Evolutionary conservation across 495 filamentous ascomycete genomes (phyloP).

Genomic region (Xylaria acuta): DNA sequence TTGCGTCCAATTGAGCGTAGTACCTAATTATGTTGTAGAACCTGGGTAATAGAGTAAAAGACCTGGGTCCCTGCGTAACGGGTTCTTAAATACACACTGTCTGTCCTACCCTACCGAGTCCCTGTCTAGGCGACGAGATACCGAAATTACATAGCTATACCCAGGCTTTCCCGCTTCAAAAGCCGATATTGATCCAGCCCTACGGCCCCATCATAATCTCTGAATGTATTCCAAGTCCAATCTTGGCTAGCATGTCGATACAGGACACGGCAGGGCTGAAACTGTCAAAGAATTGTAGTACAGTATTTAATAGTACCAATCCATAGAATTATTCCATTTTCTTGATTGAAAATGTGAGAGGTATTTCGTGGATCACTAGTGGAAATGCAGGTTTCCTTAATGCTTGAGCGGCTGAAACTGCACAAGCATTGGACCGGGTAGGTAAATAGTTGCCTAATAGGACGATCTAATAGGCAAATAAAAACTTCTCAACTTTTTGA

Average conservation of each 20-base stretch:
- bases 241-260: not conserved
- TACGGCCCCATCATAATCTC: not conserved
- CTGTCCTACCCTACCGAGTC: not conserved
- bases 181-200: not conserved
- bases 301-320: not conserved
- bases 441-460: not conserved
- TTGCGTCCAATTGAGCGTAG: not conserved
- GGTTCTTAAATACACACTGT: not conserved
- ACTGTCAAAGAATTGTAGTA: not conserved
- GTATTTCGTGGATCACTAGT: not conserved
- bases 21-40: not conserved
- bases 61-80: not conserved
- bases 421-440: not conserved
- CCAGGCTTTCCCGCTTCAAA: not conserved
- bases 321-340: not conserved
- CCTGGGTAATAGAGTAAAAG: not conserved
- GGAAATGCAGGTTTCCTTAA: not conserved
- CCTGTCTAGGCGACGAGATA: not conserved
- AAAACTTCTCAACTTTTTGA: not conserved
- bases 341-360: not conserved
- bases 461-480: not conserved
- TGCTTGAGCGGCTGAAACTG: not conserved
- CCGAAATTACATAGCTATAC: slow-evolving; percentile 1
- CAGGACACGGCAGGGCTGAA: not conserved
- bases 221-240: not conserved